Percentiles rank a stretch among this genome's conserved stretches.
These are phyloP conservation scores for Linanthus parryae DNA, from an alignment of 148 eudicot genomes.

Conservation along the genomic window DNA sequence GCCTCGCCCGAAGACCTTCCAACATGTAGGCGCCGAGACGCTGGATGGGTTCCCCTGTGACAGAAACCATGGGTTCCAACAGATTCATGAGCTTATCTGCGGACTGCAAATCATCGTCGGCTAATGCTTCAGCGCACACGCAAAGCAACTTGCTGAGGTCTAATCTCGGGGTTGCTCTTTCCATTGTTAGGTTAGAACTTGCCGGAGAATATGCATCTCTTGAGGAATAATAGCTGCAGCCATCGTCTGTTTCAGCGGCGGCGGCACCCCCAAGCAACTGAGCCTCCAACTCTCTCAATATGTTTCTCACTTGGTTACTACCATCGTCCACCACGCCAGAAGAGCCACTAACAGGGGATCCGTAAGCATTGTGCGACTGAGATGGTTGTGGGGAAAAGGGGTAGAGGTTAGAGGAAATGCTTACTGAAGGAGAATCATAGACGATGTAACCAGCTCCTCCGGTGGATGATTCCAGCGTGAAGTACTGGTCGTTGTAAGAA, in stretches of 20 bases:
- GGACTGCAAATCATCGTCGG: constrained; percentile 32
- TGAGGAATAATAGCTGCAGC: constrained; percentile 39
- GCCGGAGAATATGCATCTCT: no score
- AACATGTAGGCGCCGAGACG: constrained; percentile 81
- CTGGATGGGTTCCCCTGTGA: constrained; percentile 66
- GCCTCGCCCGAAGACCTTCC: constrained; percentile 78
- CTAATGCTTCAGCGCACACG: constrained; percentile 57
- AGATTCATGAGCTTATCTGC: constrained; percentile 39
- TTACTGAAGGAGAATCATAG: constrained; percentile 57
- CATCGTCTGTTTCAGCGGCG: constrained; percentile 34
- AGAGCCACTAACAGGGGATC: constrained; percentile 68
- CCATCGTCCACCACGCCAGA: constrained; percentile 51
- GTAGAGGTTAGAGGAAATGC: no score
- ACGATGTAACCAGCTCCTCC: constrained; percentile 21
- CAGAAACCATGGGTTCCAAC: constrained; percentile 61
- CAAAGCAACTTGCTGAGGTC: constrained; percentile 57
- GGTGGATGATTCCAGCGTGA: constrained; percentile 69
- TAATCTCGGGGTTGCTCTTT: constrained; percentile 30
- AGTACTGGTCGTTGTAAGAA: constrained; percentile 39
- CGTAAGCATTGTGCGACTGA: constrained; percentile 43
- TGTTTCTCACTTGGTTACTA: constrained; percentile 30
- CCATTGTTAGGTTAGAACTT: constrained; percentile 30
- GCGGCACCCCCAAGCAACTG: constrained; percentile 60
- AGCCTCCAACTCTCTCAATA: constrained; percentile 41
- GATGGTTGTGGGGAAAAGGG: constrained; percentile 72